A percentile compares a stretch with the other conserved stretches of the same genome.
These are phyloP conservation scores for Pseudogymnoascus sp. DNA, from an alignment of 2,329 filamentous ascomycete genomes.

Conservation along the genomic window DNA sequence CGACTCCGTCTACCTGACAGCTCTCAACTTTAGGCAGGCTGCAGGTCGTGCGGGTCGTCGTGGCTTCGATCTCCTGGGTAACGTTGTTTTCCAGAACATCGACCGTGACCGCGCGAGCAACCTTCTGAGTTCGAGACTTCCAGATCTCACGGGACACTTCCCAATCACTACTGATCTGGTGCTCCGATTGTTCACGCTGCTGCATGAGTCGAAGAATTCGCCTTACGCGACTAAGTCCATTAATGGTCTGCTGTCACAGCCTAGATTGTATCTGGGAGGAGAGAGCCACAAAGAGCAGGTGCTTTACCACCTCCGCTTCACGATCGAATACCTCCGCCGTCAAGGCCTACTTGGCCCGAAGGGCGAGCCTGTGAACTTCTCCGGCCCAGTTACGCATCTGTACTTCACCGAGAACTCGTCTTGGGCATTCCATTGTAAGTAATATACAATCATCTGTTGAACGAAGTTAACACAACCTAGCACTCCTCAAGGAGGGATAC, in stretches of 20 bases:
- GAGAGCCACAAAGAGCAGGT: slow-evolving; percentile 60
- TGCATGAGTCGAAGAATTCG: slow-evolving; percentile 58
- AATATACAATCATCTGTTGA: not conserved
- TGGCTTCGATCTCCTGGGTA: slow-evolving; percentile 73
- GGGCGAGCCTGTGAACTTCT: slow-evolving; percentile 64
- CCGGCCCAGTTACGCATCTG: slow-evolving; percentile 61
- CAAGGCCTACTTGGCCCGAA: slow-evolving; percentile 55
- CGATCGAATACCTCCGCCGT: slow-evolving; percentile 68
- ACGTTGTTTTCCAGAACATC: slow-evolving; percentile 70
- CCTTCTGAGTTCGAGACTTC: slow-evolving; percentile 64
- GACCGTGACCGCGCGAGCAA: slow-evolving; percentile 53
- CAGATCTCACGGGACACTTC: slow-evolving; percentile 70
- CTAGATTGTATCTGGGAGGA: slow-evolving; percentile 62
- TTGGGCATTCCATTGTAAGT: slow-evolving; percentile 62
- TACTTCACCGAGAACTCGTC: slow-evolving; percentile 70
- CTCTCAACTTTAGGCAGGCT: slow-evolving; percentile 69
- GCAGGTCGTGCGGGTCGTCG: slow-evolving; percentile 71
- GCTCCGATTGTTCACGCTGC: slow-evolving; percentile 57
- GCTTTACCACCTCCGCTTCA: slow-evolving; percentile 70
- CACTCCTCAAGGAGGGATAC: slow-evolving; percentile 62
- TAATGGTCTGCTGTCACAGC: slow-evolving; percentile 61
- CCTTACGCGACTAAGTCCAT: slow-evolving; percentile 55
- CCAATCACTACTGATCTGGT: slow-evolving; percentile 68
- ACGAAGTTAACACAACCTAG: slow-evolving; percentile 19
- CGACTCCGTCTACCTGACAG: slow-evolving; percentile 64